Evolutionary conservation across 352 stramenopile species (phyloP), one percentile per base, ranked within the genome.

Genomic region (Pythium scleroteichum): DNA sequence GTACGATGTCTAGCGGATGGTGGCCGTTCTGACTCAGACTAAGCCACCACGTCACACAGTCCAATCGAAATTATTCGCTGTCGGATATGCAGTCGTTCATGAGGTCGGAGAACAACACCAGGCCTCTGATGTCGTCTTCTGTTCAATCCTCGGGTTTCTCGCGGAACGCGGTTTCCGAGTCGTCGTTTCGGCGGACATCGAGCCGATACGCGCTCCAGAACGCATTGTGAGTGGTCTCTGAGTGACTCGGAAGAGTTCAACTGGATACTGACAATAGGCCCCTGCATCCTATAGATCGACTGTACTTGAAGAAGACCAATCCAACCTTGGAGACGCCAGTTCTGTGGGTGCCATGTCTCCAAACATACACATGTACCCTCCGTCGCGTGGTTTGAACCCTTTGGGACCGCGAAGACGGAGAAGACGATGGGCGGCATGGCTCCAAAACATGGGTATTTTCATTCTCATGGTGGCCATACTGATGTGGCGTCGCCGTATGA

Each of bases 51-150:
- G n/a, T n/a, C n/a, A 3, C 20, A 23, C 49, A 94, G 85, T 91
- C 76, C 9, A 91, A 91, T 42, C 78, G 82, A 17, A 89, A 92
- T 51, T 91, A 92, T 52, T 94, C 85, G 4, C 61, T 92, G 17
- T 91, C 81, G 9, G 85, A 94, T 55, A 91, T 94, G 82, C 85
- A 94, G 64, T 80, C 78, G 32, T 88, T 94, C 35, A 70, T 91
- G 59, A 72, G 72, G 9, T 71, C 52, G 12, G 59, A 54, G 33
- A 50, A 56, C 38, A 69, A 83, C 49, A 76, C 71, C 13, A 69
- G 78, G 1, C 72, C 79, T 2, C 74, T 89, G 32, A 67, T 91
- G 41, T 70, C 77, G 10, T 85, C 79, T 4, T 85, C 76, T 0
- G 62, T 75, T 24, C 72, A 78, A 19, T 20, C 33, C 2, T 53